Evolutionary conservation across 495 filamentous ascomycete genomes (phyloP).

Genomic region (Podospora didyma): DNA sequence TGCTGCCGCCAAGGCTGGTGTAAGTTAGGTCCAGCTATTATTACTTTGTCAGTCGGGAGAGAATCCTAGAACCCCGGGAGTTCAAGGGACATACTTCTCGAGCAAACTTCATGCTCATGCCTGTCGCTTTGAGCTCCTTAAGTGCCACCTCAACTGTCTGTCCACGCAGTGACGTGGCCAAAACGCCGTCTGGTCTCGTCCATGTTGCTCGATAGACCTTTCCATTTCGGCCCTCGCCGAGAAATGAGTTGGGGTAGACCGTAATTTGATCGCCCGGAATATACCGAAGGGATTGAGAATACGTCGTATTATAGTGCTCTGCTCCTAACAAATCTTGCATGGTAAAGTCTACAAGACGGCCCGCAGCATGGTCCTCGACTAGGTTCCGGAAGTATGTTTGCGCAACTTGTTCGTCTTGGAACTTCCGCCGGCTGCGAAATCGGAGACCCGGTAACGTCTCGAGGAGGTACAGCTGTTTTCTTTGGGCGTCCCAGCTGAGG

Average conservation of each 20-base stretch:
- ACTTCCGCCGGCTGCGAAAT: not conserved
- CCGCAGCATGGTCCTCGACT: not conserved
- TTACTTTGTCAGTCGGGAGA: not conserved
- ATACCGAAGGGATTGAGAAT: not conserved
- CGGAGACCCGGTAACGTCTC: not conserved
- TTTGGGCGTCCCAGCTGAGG: not conserved
- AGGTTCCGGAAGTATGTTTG: not conserved
- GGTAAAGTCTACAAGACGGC: not conserved
- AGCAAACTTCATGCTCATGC: not conserved
- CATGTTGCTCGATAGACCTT: not conserved
- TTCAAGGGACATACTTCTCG: not conserved
- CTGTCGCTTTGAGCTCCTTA: not conserved
- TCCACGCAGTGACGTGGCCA: not conserved
- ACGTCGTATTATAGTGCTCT: not conserved
- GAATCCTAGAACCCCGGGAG: not conserved
- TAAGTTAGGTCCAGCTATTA: not conserved
- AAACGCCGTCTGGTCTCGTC: not conserved
- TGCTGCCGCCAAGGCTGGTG: not conserved
- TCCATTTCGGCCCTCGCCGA: not conserved
- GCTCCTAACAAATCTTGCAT: not conserved
- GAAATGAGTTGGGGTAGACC: not conserved
- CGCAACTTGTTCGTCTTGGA: not conserved
- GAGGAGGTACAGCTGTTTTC: not conserved
- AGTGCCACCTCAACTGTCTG: not conserved
- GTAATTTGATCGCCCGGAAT: not conserved